Evolutionary conservation across 2,329 filamentous ascomycete genomes (phyloP).

Genomic region (Talaromyces sp.): DNA sequence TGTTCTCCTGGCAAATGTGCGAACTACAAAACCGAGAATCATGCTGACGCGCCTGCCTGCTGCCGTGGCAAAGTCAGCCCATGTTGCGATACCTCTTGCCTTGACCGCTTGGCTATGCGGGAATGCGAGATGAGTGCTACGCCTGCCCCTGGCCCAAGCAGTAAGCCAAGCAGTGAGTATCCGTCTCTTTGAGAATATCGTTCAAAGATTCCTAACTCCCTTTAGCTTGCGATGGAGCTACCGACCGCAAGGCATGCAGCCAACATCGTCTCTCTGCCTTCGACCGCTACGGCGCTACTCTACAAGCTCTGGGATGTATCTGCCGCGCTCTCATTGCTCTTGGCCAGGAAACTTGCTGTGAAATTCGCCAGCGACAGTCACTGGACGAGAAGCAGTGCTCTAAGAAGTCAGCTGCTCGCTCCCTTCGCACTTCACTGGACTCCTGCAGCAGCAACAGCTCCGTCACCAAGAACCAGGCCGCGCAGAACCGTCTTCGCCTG

Average conservation of each 20-base stretch:
- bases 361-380: conserved; percentile 20
- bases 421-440: not conserved
- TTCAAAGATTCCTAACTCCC: too few relatives aligned
- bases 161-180: too few relatives aligned
- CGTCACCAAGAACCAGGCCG: too few relatives aligned
- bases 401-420: not conserved
- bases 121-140: conserved; percentile 28
- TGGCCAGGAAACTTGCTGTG: conserved; percentile 50
- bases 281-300: conserved; percentile 39
- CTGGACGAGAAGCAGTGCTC: not conserved
- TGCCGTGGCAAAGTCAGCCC: too few relatives aligned
- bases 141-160: not conserved
- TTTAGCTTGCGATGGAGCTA: too few relatives aligned
- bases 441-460: too few relatives aligned
- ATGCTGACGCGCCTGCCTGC: too few relatives aligned
- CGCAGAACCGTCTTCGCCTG: too few relatives aligned
- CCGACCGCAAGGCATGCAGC: conserved; percentile 30
- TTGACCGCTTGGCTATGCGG: conserved; percentile 43
- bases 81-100: conserved; percentile 42
- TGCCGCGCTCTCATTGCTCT: conserved; percentile 50
- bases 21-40: too few relatives aligned
- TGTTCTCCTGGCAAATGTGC: too few relatives aligned
- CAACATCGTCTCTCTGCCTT: conserved; percentile 34
- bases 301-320: conserved; percentile 50
- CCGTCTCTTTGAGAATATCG: too few relatives aligned